phyloP scores from a whole-genome alignment of 2,329 filamentous ascomycete species.

The Epicoccum sorghinum region DNA sequence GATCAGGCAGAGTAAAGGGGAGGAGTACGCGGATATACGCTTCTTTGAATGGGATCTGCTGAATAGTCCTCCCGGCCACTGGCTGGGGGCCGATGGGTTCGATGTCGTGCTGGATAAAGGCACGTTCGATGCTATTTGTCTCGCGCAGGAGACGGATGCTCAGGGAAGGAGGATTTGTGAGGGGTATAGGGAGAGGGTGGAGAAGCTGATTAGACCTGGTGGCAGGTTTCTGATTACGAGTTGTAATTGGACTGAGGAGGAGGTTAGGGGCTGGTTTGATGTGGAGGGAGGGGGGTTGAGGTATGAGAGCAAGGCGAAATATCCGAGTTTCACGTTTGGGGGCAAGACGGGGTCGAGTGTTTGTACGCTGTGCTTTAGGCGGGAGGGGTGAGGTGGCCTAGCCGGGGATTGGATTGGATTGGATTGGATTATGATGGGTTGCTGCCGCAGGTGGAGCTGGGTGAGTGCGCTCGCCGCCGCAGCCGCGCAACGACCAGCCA shows the following conservation, averaged over 20 bases:
- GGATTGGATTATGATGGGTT: not conserved
- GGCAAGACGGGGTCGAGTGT: slow-evolving; percentile 88
- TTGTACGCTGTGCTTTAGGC: slow-evolving; percentile 79
- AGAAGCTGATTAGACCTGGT: slow-evolving; percentile 70
- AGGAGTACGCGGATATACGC: slow-evolving; percentile 44
- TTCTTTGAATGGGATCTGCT: slow-evolving; percentile 63
- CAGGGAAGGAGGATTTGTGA: slow-evolving; percentile 70
- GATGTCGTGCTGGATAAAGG: slow-evolving; percentile 97
- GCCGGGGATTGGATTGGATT: too few relatives aligned
- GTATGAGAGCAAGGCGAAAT: slow-evolving; percentile 73
- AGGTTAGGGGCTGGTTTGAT: slow-evolving; percentile 81
- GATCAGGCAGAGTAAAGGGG: slow-evolving; percentile 55
- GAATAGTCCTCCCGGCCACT: slow-evolving; percentile 52
- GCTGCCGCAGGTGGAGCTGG: not conserved
- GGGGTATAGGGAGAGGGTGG: slow-evolving; percentile 73
- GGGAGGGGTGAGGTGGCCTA: slow-evolving; percentile 45
- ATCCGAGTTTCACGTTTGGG: slow-evolving; percentile 87
- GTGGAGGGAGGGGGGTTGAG: slow-evolving; percentile 63
- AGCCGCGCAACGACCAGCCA: slow-evolving; percentile 68
- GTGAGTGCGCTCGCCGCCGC: slow-evolving; percentile 19
- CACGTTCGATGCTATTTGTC: slow-evolving; percentile 91
- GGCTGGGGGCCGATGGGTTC: slow-evolving; percentile 71
- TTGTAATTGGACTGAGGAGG: slow-evolving; percentile 96
- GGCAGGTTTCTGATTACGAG: slow-evolving; percentile 87
- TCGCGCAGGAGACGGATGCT: slow-evolving; percentile 64